phyloP scores from a whole-genome alignment of 2,329 filamentous ascomycete species.

The Diaporthe eres region DNA sequence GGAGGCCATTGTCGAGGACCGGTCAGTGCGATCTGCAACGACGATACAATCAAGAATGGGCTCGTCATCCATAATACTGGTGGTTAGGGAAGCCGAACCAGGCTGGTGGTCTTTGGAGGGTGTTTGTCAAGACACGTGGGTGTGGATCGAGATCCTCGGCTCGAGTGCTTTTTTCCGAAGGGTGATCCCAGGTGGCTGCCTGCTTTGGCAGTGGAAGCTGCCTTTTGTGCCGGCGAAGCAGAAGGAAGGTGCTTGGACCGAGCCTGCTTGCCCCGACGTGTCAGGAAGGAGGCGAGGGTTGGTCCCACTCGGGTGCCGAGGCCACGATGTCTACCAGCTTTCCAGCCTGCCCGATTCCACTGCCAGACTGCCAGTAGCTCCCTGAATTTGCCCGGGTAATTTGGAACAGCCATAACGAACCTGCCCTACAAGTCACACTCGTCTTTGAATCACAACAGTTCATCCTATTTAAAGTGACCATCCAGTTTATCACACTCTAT shows the following conservation, averaged over 20 bases:
- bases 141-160: background rate
- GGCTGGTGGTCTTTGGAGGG: background rate
- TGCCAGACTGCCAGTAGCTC: background rate
- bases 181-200: background rate
- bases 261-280: background rate
- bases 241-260: background rate
- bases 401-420: background rate
- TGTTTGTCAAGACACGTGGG: background rate
- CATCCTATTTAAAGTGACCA: no score
- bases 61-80: background rate
- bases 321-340: background rate
- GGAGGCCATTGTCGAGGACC: background rate
- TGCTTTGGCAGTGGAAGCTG: background rate
- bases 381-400: background rate
- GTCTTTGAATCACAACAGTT: background rate
- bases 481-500: no score
- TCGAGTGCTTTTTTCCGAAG: background rate
- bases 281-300: background rate
- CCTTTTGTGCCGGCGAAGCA: background rate
- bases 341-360: background rate
- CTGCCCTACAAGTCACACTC: no score
- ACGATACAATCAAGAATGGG: background rate
- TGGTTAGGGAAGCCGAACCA: background rate
- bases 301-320: background rate
- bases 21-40: background rate